Base-by-base conservation (phyloP, 1,284 basidiomycete genomes). In the Apiotrichum gamsii region DNA sequence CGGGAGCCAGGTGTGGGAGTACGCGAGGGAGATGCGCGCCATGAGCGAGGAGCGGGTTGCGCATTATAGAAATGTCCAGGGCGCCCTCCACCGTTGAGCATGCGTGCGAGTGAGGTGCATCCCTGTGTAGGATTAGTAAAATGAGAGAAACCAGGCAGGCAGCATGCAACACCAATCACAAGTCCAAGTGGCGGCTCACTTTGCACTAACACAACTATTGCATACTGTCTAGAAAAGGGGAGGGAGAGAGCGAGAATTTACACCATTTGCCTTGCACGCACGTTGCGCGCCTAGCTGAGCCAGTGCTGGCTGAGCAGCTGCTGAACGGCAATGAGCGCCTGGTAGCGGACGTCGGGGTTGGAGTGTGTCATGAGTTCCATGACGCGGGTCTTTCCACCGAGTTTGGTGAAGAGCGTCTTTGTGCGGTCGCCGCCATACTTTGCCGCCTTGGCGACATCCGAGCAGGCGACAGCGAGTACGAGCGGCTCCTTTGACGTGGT, bases 281-380 rank as follows among this genome's bases (percentile, higher is more conserved):
- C 11, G 25, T 28, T 11, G 25, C 8, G 21, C 23, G 14, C 18
- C 40, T 32, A 49, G 20, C 15, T 36, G 14, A 29, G 20, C 51
- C 51, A 58, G 51, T 68, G 64, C 56, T 67, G 66, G 47, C 66
- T 68, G 64, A 71, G 66, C 53, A 71, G 58, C 37, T 63, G 59
- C 61, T 71, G 69, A 18, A 68, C 66, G 15, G 61, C 64, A 57
- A 94, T 76, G 36, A 97, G 75, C 5, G 93, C 89, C 53, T 85
- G 82, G 76, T 96, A 97, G 59, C 90, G 82, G 47, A 97, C 90
- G 63, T 97, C 86, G 21, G 86, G 75, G 70, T 94, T 83, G 28
- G 80, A 75, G 70, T 95, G 87, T 4, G 83, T 82, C 87, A 98
- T 93, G 47, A 98, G 78, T 61, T 94, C 85, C 90, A 98, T 95